Base-by-base conservation (phyloP, 2,329 filamentous ascomycete species). In the Lasiodiplodia citricola region DNA sequence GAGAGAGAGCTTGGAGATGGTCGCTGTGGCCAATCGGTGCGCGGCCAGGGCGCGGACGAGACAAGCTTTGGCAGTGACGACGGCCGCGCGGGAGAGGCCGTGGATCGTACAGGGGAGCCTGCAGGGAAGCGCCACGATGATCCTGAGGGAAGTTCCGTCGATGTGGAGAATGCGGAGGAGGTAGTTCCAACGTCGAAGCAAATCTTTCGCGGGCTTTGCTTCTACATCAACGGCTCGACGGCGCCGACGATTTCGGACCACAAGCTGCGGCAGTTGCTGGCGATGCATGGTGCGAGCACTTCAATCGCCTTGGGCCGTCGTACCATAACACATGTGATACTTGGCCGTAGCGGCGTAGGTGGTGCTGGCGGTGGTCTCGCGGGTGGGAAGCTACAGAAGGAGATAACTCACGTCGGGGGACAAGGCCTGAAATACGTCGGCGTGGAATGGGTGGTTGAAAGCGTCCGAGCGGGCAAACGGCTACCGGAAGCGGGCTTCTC, bases 171-270 rank as follows among this genome's bases (percentile, higher is more conserved):
- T 52, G 47, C 18, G 25, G 68, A 62, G 10, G 28, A 52, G 23
- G 44, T 31, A 41, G 28, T 35, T 25, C 14, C 54, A n/a, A 31
- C 65, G 6, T 25, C 47, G 47, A 78, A 74, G 56, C 77, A 82
- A 57, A 86, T 96, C 66, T 94, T 97, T 77, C 81, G 87, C 55
- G 88, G 89, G 18, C 85, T 94, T 25, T 90, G 88, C 64, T 87
- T 97, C 74, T 96, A 95, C 81, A 87, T 97, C 79, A 97, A 97
- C 79, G 94, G 94, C 70, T 94, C 92, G 72, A 97, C 93, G 2
- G 87, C 90, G 70, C 94, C 94, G 1, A 80, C 88, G 28, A 87
- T 97, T 70, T 96, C 92, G 16, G 94, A 97, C 79, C 92, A 97
- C 82, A 91, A 88, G 77, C 86, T 97, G 68, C 96, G 96, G 83